Conservation (phyloP, 192 early-diverging fungal species). For the Helicostylum pulchrum region DNA sequence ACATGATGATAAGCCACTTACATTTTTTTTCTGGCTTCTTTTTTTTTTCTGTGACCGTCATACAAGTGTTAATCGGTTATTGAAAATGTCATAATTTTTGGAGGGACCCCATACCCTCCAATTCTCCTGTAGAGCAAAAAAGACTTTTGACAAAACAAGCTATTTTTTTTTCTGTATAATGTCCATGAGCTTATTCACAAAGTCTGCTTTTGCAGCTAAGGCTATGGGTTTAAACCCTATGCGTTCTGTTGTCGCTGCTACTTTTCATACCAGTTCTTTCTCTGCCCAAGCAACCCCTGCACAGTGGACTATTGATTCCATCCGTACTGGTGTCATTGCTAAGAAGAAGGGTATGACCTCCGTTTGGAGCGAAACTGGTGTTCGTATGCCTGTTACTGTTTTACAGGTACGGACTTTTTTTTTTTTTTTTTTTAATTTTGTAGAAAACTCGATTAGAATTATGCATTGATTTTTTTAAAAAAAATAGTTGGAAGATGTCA, state of each 20-base stretch:
- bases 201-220: not conserved
- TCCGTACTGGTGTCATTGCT: constrained; percentile 79
- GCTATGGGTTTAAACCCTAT: not conserved
- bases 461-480: not conserved
- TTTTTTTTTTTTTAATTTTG: not conserved
- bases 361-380: constrained; percentile 93
- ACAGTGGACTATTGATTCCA: constrained; percentile 43
- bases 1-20: no score
- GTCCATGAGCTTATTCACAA: constrained; percentile 12
- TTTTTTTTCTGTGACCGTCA: no score
- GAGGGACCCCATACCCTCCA: no score
- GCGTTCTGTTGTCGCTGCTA: constrained; percentile 5
- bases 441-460: not conserved
- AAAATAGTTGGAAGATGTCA: constrained; percentile 64
- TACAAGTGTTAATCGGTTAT: no score
- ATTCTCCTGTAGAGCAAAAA: no score
- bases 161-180: not conserved
- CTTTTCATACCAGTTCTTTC: constrained; percentile 24
- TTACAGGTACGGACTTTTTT: constrained; percentile 56
- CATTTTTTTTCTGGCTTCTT: no score
- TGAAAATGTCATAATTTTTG: no score
- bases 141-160: no score
- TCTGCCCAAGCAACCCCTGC: constrained; percentile 30
- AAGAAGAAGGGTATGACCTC: constrained; percentile 94
- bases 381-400: constrained; percentile 85